These are phyloP conservation scores for Aspergillus wentii DNA, from an alignment of 495 filamentous ascomycete species.

Conservation along the genomic window DNA sequence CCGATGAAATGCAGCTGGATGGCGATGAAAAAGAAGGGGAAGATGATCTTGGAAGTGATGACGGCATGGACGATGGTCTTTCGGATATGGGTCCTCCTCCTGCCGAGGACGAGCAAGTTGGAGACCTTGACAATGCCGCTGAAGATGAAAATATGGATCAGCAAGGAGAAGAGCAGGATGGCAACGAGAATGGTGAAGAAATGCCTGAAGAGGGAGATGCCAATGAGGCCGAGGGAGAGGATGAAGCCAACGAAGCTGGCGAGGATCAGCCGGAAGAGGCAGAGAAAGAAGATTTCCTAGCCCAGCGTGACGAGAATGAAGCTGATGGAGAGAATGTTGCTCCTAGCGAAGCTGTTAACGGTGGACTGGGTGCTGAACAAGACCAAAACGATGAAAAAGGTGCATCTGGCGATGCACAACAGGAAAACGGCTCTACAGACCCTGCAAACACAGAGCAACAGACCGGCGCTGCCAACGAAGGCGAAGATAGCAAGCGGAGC, in stretches of 20 bases:
- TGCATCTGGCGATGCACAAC: conserved; percentile 60
- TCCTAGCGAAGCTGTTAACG: conserved; percentile 42
- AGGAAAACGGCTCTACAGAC: conserved; percentile 43
- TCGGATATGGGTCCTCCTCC: conserved; percentile 60
- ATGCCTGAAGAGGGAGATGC: conserved; percentile 6
- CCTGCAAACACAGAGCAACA: conserved; percentile 40
- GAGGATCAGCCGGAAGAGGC: conserved; percentile 40
- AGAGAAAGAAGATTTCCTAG: conserved; percentile 37
- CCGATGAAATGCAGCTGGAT: conserved; percentile 67
- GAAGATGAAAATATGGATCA: conserved; percentile 38
- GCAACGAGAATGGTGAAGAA: conserved; percentile 34
- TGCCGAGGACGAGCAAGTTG: conserved; percentile 21
- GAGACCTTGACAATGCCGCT: conserved; percentile 29
- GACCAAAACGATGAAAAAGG: conserved; percentile 59
- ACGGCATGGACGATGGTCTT: conserved; percentile 64
- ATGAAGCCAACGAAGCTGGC: conserved; percentile 34
- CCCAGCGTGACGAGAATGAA: conserved; percentile 39
- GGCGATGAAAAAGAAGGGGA: conserved; percentile 58
- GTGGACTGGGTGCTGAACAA: conserved; percentile 38
- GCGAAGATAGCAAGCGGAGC: conserved; percentile 40
- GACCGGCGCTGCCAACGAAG: conserved; percentile 35
- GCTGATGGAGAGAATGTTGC: conserved; percentile 44
- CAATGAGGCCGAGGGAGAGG: conserved; percentile 26
- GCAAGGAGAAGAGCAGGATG: conserved; percentile 27
- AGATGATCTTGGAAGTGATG: conserved; percentile 60